Evolutionary conservation across 345 rosid species (phyloP).

Genomic region (Pistacia vera): DNA sequence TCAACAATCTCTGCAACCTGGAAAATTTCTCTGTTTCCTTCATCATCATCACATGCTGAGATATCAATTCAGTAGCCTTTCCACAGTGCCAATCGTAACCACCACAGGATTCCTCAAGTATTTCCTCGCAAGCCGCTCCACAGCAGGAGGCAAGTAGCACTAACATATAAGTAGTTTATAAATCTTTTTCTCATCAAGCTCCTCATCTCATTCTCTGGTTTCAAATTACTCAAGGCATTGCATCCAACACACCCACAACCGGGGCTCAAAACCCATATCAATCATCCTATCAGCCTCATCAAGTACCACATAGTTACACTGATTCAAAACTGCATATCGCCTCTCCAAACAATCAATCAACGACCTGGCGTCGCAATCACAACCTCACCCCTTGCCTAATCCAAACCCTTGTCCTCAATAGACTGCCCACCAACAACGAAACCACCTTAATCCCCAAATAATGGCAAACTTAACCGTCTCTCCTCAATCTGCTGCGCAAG

Average conservation of each 20-base stretch:
- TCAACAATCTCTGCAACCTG: constrained; percentile 75
- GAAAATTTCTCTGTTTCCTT: constrained; percentile 80
- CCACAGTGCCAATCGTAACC: constrained; percentile 95
- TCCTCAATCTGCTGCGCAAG: constrained; percentile 96
- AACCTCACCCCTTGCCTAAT: constrained; percentile 94
- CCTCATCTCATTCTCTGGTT: constrained; percentile 98
- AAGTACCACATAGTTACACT: constrained; percentile 93
- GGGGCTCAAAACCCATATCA: constrained; percentile 96
- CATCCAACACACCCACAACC: constrained; percentile 86
- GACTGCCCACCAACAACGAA: constrained; percentile 95
- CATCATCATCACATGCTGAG: constrained; percentile 87
- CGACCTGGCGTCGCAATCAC: constrained; percentile 95
- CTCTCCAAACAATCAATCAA: constrained; percentile 91
- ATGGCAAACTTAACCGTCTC: constrained; percentile 93
- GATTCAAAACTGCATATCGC: constrained; percentile 87
- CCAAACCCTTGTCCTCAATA: constrained; percentile 83
- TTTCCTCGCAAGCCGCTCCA: constrained; percentile 93
- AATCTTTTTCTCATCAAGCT: constrained; percentile 89
- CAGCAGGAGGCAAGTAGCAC: constrained; percentile 97
- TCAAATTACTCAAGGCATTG: constrained; percentile 94
- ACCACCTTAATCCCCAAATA: constrained; percentile 86
- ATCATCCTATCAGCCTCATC: constrained; percentile 99
- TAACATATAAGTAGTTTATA: constrained; percentile 95
- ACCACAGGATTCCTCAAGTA: constrained; percentile 96
- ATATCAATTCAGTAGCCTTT: constrained; percentile 83